These are phyloP conservation scores for Sphaerosporella brunnea DNA, from an alignment of 495 filamentous ascomycete genomes.

Conservation along the genomic window DNA sequence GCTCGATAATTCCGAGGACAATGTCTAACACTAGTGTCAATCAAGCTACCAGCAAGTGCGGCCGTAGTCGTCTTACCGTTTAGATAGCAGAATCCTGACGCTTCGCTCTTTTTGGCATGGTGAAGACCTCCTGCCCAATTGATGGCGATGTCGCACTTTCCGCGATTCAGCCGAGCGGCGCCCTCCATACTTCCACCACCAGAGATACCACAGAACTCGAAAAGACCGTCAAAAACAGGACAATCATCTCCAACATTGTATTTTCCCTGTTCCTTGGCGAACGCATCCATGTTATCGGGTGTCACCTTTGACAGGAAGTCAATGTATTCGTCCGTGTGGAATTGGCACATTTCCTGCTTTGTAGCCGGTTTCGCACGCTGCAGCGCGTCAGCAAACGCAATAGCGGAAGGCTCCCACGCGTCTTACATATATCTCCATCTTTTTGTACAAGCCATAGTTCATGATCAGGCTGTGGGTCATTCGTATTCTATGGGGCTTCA, in stretches of 20 bases:
- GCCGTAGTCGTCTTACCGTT: conserved; percentile 33
- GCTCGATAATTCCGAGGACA: conserved; percentile 79
- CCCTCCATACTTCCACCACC: conserved; percentile 80
- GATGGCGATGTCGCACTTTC: conserved; percentile 85
- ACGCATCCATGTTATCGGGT: conserved; percentile 95
- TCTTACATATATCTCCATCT: conserved; percentile 96
- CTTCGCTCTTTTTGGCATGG: conserved; percentile 87
- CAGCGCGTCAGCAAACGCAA: conserved; percentile 3
- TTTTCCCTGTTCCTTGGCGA: conserved; percentile 70
- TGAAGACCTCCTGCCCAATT: conserved; percentile 99
- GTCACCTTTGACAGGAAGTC: conserved; percentile 78
- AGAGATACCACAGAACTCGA: conserved; percentile 86
- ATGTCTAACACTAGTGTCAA: conserved; percentile 41
- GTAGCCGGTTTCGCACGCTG: conserved; percentile 94
- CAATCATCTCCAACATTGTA: conserved; percentile 92
- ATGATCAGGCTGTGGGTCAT: conserved; percentile 95
- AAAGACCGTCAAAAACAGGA: conserved; percentile 89
- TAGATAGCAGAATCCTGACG: conserved; percentile 92
- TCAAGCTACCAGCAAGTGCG: background rate
- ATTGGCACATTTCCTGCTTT: conserved; percentile 95
- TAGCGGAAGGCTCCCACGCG: no score
- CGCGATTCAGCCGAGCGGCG: conserved; percentile 67
- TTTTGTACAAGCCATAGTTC: conserved; percentile 97
- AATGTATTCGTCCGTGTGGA: conserved; percentile 98
- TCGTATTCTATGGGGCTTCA: conserved; percentile 97